These are phyloP conservation scores for Stevia rebaudiana DNA, from an alignment of 140 eudicot genomes.

Conservation along the genomic window DNA sequence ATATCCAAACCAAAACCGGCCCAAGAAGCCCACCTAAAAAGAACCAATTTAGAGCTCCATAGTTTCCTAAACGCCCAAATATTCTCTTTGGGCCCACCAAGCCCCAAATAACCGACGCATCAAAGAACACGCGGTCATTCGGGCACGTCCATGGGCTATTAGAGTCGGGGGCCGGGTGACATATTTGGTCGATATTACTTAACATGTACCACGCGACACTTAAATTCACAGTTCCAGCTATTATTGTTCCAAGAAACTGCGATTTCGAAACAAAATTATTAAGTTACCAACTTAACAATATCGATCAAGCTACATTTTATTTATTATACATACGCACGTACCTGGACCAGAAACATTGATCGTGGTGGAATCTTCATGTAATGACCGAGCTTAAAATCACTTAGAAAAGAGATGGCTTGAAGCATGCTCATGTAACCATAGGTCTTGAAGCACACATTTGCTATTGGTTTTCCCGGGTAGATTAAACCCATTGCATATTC, in stretches of 20 bases:
- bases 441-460: conserved; percentile 88
- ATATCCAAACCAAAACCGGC: conserved; percentile 52
- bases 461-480: conserved; percentile 77
- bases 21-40: conserved; percentile 60
- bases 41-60: conserved; percentile 75
- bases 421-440: conserved; percentile 93
- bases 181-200: conserved; percentile 36
- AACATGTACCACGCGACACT: conserved; percentile 69
- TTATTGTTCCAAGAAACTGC: conserved; percentile 66
- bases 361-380: conserved; percentile 92
- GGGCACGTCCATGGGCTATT: conserved; percentile 86
- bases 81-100: conserved; percentile 70
- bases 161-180: conserved; percentile 38
- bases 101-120: conserved; percentile 88
- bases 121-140: conserved; percentile 59
- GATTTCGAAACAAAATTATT: background rate
- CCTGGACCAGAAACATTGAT: conserved; percentile 94
- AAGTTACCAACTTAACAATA: background rate
- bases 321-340: conserved; percentile 4
- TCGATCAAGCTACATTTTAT: too few species aligned
- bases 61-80: conserved; percentile 59
- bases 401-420: conserved; percentile 71
- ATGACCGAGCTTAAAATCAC: conserved; percentile 87
- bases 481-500: conserved; percentile 64
- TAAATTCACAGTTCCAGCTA: conserved; percentile 68